Evolutionary conservation across 306 rosid species (phyloP).

Genomic region (Begonia loranthoides): DNA sequence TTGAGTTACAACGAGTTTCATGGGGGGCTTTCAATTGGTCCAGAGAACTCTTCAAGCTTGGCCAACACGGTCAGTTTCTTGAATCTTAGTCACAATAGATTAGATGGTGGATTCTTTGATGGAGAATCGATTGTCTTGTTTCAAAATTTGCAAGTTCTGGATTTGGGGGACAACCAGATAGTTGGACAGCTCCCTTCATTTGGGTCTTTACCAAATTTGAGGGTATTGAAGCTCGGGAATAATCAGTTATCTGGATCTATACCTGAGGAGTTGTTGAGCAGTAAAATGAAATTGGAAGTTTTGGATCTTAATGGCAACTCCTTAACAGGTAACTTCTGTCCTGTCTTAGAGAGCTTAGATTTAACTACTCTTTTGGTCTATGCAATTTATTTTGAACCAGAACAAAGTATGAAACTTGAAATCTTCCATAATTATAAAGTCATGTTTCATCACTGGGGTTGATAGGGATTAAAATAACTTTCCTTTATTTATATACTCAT

Average conservation of each 20-base stretch:
- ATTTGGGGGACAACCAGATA: slow-evolving; percentile 53
- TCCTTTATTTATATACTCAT: too few species aligned
- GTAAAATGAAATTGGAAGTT: slow-evolving; percentile 38
- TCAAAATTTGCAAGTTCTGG: slow-evolving; percentile 57
- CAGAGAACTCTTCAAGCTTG: slow-evolving; percentile 42
- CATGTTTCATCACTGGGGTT: too few species aligned
- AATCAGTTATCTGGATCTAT: slow-evolving; percentile 50
- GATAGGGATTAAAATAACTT: too few species aligned
- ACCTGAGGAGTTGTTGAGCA: slow-evolving; percentile 46
- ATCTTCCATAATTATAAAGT: too few species aligned
- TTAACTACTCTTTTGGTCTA: too few species aligned
- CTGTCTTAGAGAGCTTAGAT: too few species aligned
- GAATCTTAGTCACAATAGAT: slow-evolving; percentile 44
- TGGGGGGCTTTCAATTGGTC: slow-evolving; percentile 36
- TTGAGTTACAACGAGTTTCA: slow-evolving; percentile 58
- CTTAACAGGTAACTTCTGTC: slow-evolving; percentile 45
- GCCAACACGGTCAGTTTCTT: slow-evolving; percentile 47
- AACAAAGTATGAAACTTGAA: too few species aligned
- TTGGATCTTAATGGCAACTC: slow-evolving; percentile 81
- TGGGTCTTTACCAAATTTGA: slow-evolving; percentile 36
- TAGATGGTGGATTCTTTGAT: slow-evolving; percentile 49
- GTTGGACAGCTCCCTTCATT: slow-evolving; percentile 66
- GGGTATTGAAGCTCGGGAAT: slow-evolving; percentile 35
- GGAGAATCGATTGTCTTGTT: slow-evolving; percentile 35
- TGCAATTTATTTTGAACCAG: too few species aligned